Percentiles rank a stretch among this genome's conserved stretches.
Conservation (phyloP, 75 land plant species). For the Isoetes taiwanensis region DNA sequence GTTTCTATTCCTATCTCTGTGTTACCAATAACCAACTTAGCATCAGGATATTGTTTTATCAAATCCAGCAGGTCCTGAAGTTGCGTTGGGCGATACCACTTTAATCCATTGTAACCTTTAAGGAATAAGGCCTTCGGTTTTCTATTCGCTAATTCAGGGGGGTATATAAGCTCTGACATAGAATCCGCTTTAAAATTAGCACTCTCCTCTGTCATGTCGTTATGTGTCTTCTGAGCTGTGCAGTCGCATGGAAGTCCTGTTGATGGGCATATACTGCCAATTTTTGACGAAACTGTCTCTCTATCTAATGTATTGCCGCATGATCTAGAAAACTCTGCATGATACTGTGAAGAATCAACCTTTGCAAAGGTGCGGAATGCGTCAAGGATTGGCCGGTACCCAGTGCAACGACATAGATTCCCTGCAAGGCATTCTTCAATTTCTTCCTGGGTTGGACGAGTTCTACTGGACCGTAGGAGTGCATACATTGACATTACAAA, state of each 20-base stretch:
- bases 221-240: conserved; percentile 10
- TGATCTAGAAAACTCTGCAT: conserved; percentile 17
- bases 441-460: conserved; percentile 54
- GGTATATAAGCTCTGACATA: conserved; percentile 66
- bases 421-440: conserved; percentile 68
- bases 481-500: conserved; percentile 99
- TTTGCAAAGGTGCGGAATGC: conserved; percentile 91
- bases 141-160: conserved; percentile 59
- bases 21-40: conserved; percentile 81
- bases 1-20: conserved; percentile 88
- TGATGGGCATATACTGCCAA: conserved; percentile 60
- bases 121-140: conserved; percentile 37
- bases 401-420: conserved; percentile 91
- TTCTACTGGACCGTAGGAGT: conserved; percentile 48
- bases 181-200: not conserved
- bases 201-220: not conserved
- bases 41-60: conserved; percentile 46
- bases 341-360: conserved; percentile 56
- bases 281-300: not conserved
- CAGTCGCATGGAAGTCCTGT: conserved; percentile 86
- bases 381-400: conserved; percentile 85
- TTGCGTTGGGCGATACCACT: conserved; percentile 63
- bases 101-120: conserved; percentile 51
- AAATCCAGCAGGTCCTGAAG: conserved; percentile 56
- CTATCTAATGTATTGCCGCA: not conserved